A percentile compares a stretch with the other conserved stretches of the same genome.
These are phyloP conservation scores for Uronychia binucleata DNA, from an alignment of 73 alveolate genomes.

Conservation along the genomic window DNA sequence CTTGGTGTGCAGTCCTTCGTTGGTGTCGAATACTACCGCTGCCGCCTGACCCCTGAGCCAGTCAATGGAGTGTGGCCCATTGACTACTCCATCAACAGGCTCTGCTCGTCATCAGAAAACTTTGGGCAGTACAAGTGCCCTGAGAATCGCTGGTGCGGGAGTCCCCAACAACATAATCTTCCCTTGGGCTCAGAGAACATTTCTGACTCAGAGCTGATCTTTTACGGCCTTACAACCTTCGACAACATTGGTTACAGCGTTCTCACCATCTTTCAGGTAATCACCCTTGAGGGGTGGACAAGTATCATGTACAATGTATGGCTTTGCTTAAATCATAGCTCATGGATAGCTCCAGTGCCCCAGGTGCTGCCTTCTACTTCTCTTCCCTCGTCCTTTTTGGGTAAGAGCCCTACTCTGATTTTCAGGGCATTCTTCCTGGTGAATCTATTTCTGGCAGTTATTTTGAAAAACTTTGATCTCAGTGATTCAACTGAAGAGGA, in stretches of 20 bases:
- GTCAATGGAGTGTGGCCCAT: slow-evolving; percentile 6
- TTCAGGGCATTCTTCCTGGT: neutral
- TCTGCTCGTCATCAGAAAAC: slow-evolving; percentile 18
- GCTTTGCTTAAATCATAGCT: neutral
- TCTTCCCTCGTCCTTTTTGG: neutral
- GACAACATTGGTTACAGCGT: slow-evolving; percentile 24
- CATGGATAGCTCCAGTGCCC: neutral
- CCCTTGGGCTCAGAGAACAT: neutral
- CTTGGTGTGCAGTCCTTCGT: slow-evolving; percentile 37
- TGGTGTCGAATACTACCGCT: slow-evolving; percentile 32
- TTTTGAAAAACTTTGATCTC: neutral
- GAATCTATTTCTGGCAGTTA: neutral
- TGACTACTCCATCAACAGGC: neutral
- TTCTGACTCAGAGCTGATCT: slow-evolving; percentile 9
- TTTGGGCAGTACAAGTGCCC: slow-evolving; percentile 4
- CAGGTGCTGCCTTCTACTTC: neutral
- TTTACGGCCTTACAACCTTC: slow-evolving; percentile 24
- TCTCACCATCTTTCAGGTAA: slow-evolving; percentile 34
- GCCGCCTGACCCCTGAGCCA: slow-evolving; percentile 19
- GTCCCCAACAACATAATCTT: slow-evolving; percentile 6
- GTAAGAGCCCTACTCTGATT: neutral
- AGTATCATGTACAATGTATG: slow-evolving; percentile 28
- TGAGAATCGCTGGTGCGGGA: slow-evolving; percentile 28
- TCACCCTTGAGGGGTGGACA: slow-evolving; percentile 74
- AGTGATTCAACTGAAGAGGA: too few species aligned